A percentile compares a stretch with the other conserved stretches of the same genome.
Evolutionary conservation across 139 green algal species (phyloP).

Genomic region (Micromonas commoda): DNA sequence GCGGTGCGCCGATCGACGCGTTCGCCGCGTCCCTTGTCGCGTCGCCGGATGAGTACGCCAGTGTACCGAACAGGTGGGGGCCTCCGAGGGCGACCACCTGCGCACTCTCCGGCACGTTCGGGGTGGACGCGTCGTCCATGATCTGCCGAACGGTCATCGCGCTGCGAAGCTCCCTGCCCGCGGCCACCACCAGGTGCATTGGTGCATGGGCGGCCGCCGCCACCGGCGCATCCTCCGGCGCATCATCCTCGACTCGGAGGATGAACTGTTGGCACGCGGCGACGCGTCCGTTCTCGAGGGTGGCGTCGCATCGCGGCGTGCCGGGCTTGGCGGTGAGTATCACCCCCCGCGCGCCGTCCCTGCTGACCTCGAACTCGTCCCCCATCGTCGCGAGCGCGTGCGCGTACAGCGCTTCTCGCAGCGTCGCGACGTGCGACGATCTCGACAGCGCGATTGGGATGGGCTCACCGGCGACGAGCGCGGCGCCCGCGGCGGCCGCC

Average conservation of each 20-base stretch:
- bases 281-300: not conserved
- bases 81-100: constrained; percentile 8
- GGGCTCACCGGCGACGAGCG: too few relatives aligned
- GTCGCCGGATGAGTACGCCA: not conserved
- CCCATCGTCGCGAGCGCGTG: not conserved
- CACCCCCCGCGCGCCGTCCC: not conserved
- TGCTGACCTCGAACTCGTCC: not conserved
- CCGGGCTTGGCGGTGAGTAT: not conserved
- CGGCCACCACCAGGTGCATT: not conserved
- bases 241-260: not conserved
- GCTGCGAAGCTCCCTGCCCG: not conserved
- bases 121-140: constrained; percentile 6
- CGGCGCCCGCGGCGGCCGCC: too few relatives aligned
- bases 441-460: too few relatives aligned
- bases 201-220: too few relatives aligned
- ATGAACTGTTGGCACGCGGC: constrained; percentile 1
- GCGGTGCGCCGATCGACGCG: not conserved
- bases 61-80: not conserved
- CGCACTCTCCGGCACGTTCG: not conserved
- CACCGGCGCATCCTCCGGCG: not conserved
- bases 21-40: too few relatives aligned
- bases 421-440: not conserved
- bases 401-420: constrained; percentile 16
- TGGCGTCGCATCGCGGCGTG: not conserved
- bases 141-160: constrained; percentile 3